Evolutionary conservation across 495 filamentous ascomycete species (phyloP), one percentile per base, ranked within the genome.

Genomic region (Cudoniella acicularis): DNA sequence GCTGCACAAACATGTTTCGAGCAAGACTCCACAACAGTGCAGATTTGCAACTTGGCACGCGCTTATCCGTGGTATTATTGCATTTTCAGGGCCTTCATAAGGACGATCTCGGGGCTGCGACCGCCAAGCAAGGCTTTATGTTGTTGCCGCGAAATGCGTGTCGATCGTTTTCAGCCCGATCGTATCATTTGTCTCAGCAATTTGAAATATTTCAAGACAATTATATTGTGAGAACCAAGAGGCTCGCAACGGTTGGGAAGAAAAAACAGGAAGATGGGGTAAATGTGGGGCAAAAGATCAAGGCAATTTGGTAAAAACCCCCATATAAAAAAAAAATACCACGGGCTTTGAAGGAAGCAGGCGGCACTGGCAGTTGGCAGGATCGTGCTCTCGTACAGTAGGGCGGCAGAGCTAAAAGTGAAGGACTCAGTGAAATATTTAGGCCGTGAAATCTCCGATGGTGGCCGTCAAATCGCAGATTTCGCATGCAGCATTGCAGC

Each of bases 1-100:
- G 59, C 52, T 41, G 52, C 26, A 49, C 10, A 40, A 30, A 21
- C 42, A 58, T 51, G 56, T 58, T 58, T 58, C 56, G 36, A 51
- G 18, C n/a, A 23, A 18, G 56, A 51, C 56, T 22, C 56, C 56
- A 47, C 56, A 51, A 4, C 21, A 10, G 22, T 47, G 42, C 42
- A 26, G 53, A 36, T 18, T 18, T 36, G 11, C 40, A 25, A 46
- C 17, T 40, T 17, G 16, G 17, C 20, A 48, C 4, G 17, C 20
- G n/a, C n/a, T n/a, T n/a, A n/a, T n/a, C n/a, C n/a, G n/a, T n/a
- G n/a, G n/a, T n/a, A 47, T 47, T 47, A 17, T 47, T 47, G 43
- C 8, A 6, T 4, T 47, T 17, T 18, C 49, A 36, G 30, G 30
- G 30, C 13, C 30, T 4, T 36, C 13, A 13, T 13, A 13, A 36